Evolutionary conservation across 2,329 filamentous ascomycete genomes (phyloP).

Genomic region (Coniochaeta hoffmannii): DNA sequence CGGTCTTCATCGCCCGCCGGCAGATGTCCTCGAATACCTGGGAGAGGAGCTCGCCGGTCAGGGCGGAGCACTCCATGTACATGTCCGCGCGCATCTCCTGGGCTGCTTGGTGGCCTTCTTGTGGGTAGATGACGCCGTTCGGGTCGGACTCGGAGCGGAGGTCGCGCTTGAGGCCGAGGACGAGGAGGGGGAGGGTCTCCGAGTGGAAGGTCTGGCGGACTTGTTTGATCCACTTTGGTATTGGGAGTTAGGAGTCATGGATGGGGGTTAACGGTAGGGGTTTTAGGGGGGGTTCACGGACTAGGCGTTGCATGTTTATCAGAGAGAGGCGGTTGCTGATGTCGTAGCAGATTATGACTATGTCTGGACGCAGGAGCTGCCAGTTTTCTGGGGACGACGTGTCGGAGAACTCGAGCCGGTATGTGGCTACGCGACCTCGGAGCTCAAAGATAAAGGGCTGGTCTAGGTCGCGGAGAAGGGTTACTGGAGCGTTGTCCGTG

Average conservation of each 20-base stretch:
- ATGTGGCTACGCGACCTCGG: conserved; percentile 34
- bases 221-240: conserved; percentile 49
- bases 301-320: conserved; percentile 49
- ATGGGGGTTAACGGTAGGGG: neutral
- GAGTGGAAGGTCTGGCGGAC: conserved; percentile 39
- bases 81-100: conserved; percentile 54
- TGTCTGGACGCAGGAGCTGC: conserved; percentile 49
- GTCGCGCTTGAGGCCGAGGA: conserved; percentile 55
- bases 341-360: conserved; percentile 54
- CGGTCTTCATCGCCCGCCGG: conserved; percentile 43
- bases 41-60: conserved; percentile 50
- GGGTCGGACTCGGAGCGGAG: conserved; percentile 50
- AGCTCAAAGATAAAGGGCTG: conserved; percentile 55
- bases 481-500: conserved; percentile 28
- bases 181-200: conserved; percentile 44
- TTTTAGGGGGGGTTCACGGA: conserved; percentile 24
- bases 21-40: conserved; percentile 55
- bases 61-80: conserved; percentile 57
- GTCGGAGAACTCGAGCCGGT: conserved; percentile 53
- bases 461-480: conserved; percentile 48
- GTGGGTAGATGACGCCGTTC: conserved; percentile 53
- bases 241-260: neutral
- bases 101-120: conserved; percentile 50
- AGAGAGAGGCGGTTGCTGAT: conserved; percentile 51
- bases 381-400: conserved; percentile 52